phyloP scores from a whole-genome alignment of 345 rosid species.

The Aquilaria malaccensis region DNA sequence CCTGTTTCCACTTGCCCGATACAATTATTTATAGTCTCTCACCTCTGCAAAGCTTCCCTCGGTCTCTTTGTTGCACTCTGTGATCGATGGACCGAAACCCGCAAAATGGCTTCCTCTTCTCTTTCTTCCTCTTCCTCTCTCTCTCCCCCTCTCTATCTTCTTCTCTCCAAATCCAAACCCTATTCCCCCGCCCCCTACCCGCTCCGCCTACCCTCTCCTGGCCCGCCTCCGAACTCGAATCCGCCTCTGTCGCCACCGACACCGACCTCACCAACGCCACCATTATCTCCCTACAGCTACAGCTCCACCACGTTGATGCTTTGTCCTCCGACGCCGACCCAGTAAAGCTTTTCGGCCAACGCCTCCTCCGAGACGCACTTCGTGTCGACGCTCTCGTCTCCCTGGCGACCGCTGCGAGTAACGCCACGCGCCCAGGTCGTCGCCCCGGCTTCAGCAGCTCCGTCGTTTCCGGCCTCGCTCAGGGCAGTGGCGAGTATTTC shows the following conservation, averaged over 20 bases:
- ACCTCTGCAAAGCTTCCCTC: not conserved
- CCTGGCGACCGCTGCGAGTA: slow-evolving; percentile 27
- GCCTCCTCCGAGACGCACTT: slow-evolving; percentile 62
- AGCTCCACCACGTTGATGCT: slow-evolving; percentile 78
- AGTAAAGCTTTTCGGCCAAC: slow-evolving; percentile 50
- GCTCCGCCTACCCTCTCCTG: slow-evolving; percentile 34
- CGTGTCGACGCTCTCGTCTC: slow-evolving; percentile 43
- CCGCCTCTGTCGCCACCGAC: slow-evolving; percentile 17
- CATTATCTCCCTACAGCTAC: slow-evolving; percentile 34
- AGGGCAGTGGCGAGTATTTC: slow-evolving; percentile 97
- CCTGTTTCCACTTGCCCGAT: no score
- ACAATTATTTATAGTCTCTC: slow-evolving; percentile 20
- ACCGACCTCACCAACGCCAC: slow-evolving; percentile 16
- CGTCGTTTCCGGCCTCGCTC: slow-evolving; percentile 79
- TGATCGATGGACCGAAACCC: slow-evolving; percentile 35
- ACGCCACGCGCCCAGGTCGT: slow-evolving; percentile 20
- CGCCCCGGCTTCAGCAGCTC: slow-evolving; percentile 56
- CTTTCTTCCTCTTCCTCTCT: slow-evolving; percentile 21
- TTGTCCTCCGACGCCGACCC: slow-evolving; percentile 45
- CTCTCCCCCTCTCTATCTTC: slow-evolving; percentile 18
- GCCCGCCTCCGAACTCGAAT: slow-evolving; percentile 27
- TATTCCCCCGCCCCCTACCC: slow-evolving; percentile 40
- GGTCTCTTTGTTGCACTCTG: not conserved
- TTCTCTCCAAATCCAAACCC: slow-evolving; percentile 33
- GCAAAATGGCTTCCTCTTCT: slow-evolving; percentile 22